These are phyloP conservation scores for Actinomortierella wolfii DNA, from an alignment of 371 early-diverging fungal genomes.

Conservation along the genomic window DNA sequence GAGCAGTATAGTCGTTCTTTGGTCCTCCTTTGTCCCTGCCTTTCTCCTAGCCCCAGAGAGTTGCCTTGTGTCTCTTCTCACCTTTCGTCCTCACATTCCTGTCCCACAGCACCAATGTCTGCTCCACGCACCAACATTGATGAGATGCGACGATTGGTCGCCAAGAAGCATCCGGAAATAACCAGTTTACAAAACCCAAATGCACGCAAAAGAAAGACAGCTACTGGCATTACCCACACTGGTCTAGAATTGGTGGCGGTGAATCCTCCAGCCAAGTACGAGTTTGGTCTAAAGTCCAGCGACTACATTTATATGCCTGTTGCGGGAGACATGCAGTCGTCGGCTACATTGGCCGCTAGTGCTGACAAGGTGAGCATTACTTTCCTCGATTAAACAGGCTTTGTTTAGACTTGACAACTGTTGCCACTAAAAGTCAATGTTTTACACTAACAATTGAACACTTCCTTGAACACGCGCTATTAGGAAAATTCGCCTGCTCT, in stretches of 20 bases:
- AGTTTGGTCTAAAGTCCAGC: conserved; percentile 28
- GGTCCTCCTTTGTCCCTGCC: too few species aligned
- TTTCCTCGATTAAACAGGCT: conserved; percentile 1
- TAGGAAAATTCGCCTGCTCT: neutral
- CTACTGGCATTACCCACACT: conserved; percentile 1
- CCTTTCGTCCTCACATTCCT: too few species aligned
- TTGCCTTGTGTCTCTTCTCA: too few species aligned
- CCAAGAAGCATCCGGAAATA: conserved; percentile 29
- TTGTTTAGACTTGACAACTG: neutral
- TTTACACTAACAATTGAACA: neutral
- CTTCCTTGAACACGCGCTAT: neutral
- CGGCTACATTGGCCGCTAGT: neutral
- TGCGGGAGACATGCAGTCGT: neutral
- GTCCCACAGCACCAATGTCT: too few species aligned
- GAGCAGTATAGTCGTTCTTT: too few species aligned
- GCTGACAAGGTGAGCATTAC: neutral
- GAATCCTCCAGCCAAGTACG: conserved; percentile 19
- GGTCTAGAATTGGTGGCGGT: conserved; percentile 26
- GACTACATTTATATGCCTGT: conserved; percentile 13
- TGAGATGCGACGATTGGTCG: conserved; percentile 31
- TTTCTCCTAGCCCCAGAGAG: too few species aligned
- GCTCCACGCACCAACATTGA: conserved; percentile 18
- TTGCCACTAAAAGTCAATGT: neutral
- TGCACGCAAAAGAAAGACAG: conserved; percentile 21
- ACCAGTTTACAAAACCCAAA: conserved; percentile 14